Evolutionary conservation across 495 filamentous ascomycete species (phyloP).

Genomic region (Penicillium crystallinum): DNA sequence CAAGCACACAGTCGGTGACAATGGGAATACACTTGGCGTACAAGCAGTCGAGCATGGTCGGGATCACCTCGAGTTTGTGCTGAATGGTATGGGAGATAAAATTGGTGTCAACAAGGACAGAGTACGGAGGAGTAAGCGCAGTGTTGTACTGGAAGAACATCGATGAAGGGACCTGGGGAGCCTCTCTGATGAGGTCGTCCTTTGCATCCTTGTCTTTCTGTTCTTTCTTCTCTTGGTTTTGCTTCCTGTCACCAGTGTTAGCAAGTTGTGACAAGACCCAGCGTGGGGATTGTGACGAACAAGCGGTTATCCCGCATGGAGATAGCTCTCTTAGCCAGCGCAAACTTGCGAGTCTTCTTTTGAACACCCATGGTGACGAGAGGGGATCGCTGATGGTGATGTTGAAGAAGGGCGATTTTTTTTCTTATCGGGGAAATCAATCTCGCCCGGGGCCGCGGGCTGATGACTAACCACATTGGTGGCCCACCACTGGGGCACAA

Average conservation of each 20-base stretch:
- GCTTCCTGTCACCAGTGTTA: slow-evolving; percentile 48
- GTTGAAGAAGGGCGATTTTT: neutral
- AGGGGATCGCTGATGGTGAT: neutral
- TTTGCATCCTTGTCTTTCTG: slow-evolving; percentile 35
- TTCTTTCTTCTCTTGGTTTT: slow-evolving; percentile 52
- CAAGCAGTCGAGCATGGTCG: slow-evolving; percentile 77
- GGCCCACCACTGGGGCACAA: neutral
- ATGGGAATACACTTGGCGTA: slow-evolving; percentile 51
- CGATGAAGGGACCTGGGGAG: slow-evolving; percentile 71
- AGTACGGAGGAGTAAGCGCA: slow-evolving; percentile 84
- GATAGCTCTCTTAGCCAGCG: slow-evolving; percentile 34
- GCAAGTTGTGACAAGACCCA: neutral
- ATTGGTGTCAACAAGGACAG: slow-evolving; percentile 83
- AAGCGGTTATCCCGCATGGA: slow-evolving; percentile 22
- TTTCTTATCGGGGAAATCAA: slow-evolving; percentile 2
- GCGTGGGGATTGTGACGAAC: slow-evolving; percentile 7
- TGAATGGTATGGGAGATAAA: slow-evolving; percentile 90
- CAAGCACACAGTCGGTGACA: slow-evolving; percentile 49
- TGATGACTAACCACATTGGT: neutral
- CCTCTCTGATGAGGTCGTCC: slow-evolving; percentile 33
- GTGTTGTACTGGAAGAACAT: slow-evolving; percentile 97
- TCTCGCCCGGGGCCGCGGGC: neutral
- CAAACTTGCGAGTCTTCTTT: slow-evolving; percentile 64
- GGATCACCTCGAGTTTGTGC: slow-evolving; percentile 79
- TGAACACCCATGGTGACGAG: slow-evolving; percentile 51